phyloP scores from a whole-genome alignment of 164 flowering plant species.

The Piper longum region DNA sequence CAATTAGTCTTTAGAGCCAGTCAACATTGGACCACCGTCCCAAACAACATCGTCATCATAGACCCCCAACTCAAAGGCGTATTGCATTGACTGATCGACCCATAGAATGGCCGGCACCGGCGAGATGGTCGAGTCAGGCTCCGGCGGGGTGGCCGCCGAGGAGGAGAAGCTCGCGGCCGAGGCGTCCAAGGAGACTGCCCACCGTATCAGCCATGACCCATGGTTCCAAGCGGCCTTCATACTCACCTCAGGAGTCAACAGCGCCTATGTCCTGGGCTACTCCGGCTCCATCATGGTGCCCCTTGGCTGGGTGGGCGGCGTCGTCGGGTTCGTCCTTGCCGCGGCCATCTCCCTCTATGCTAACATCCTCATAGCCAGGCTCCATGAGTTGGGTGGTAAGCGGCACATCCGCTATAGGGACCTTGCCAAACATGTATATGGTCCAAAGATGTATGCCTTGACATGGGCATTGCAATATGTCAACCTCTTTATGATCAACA shows the following conservation, averaged over 20 bases:
- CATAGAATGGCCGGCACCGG: too few relatives aligned
- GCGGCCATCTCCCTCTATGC: constrained; percentile 64
- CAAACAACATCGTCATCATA: too few relatives aligned
- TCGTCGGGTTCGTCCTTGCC: constrained; percentile 49
- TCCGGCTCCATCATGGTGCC: constrained; percentile 83
- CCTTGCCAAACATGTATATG: constrained; percentile 81
- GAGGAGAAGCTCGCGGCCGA: too few relatives aligned
- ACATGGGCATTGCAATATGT: constrained; percentile 88
- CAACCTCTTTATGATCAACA: constrained; percentile 85
- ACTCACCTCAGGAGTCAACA: constrained; percentile 82
- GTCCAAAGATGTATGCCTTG: constrained; percentile 47
- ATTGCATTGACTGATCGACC: too few relatives aligned
- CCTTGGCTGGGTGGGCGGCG: constrained; percentile 76
- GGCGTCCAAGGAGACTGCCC: too few relatives aligned
- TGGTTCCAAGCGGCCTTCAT: constrained; percentile 87
- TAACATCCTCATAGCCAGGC: constrained; percentile 60
- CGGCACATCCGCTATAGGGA: constrained; percentile 95
- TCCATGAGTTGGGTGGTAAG: constrained; percentile 81
- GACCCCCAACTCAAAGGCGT: too few relatives aligned
- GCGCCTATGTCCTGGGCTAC: constrained; percentile 82
- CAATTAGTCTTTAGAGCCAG: too few relatives aligned
- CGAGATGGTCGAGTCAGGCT: too few relatives aligned
- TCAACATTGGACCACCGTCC: too few relatives aligned
- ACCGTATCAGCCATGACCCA: constrained; percentile 31
- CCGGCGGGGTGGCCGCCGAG: too few relatives aligned